A percentile compares a stretch with the other conserved stretches of the same genome.
Evolutionary conservation across 768 basidiomycete genomes (phyloP).

Genomic region (Trametes sanguinea): DNA sequence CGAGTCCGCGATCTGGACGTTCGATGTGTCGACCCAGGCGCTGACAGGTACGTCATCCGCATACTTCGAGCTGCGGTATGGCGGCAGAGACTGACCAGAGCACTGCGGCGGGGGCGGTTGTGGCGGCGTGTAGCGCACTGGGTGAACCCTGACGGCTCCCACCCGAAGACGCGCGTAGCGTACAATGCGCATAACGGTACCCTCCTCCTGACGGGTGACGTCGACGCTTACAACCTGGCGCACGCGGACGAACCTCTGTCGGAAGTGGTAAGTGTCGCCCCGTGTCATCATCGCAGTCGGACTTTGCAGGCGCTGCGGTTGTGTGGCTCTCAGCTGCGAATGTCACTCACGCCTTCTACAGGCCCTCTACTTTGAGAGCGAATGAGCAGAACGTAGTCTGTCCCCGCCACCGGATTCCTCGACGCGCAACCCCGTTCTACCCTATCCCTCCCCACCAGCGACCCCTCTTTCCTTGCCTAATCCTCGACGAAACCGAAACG

Average conservation of each 20-base stretch:
- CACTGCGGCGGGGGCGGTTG: background rate
- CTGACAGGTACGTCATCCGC: conserved; percentile 39
- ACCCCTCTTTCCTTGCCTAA: background rate
- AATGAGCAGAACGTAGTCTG: background rate
- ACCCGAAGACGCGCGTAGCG: conserved; percentile 40
- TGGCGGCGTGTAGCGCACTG: conserved; percentile 41
- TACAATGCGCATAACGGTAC: conserved; percentile 42
- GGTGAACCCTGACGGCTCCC: conserved; percentile 46
- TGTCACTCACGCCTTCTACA: background rate
- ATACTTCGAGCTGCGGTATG: background rate
- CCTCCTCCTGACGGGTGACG: conserved; percentile 48
- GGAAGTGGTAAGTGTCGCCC: conserved; percentile 15
- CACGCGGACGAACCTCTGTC: background rate
- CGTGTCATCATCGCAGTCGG: background rate
- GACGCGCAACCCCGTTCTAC: background rate
- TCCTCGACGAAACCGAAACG: background rate
- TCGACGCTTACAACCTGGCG: conserved; percentile 40
- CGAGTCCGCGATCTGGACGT: conserved; percentile 52
- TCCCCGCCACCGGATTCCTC: background rate
- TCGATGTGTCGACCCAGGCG: conserved; percentile 40
- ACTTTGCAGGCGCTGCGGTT: no score
- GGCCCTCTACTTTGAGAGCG: conserved; percentile 10
- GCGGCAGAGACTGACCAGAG: background rate
- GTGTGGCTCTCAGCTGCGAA: background rate
- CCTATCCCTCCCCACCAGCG: background rate